Evolutionary conservation across 2,329 filamentous ascomycete genomes (phyloP), one percentile per base, ranked within the genome.

Genomic region (Colletotrichum incanum): DNA sequence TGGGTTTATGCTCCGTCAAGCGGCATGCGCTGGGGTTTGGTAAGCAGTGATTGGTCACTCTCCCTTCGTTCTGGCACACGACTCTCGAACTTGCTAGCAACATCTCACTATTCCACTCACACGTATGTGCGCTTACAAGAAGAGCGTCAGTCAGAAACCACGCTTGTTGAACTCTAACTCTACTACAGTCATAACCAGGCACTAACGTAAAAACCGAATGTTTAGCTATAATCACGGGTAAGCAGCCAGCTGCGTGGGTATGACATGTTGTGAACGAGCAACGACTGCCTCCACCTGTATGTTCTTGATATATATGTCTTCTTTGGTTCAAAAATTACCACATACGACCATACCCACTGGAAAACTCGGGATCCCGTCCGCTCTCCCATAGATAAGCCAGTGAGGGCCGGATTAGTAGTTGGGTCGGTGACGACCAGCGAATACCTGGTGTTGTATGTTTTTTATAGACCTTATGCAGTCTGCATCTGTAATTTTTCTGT

Each of bases 311-410:
- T 12, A 14, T n/a, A 28, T n/a, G 1, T 5, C 5, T 14, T 3
- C 5, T 1, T 8, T 2, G 9, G 1, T 1, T 1, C 1, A 0
- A 2, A 0, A 1, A 0, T 1, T 0, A 1, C 2, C 7, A 67
- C 58, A 63, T 63, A 45, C 47, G 65, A 14, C 37, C 37, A 54
- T 47, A 67, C 65, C 58, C 58, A 55, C 41, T 68, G 49, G 41
- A 45, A 23, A 68, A 67, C 50, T 56, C 49, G 41, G 47, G 66
- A 68, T 68, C 31, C 41, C 49, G 59, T 65, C 50, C 60, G 60
- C 66, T 65, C 41, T 68, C 60, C 50, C 41, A 56, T 67, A 45
- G 47, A 55, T 39, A 54, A 52, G 47, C 47, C 18, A 68, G 6
- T 56, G 34, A 64, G 47, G 34, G 23, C 47, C 18, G 37, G 34